Evolutionary conservation across 768 basidiomycete genomes (phyloP).

Genomic region (Clavaria fumosa): DNA sequence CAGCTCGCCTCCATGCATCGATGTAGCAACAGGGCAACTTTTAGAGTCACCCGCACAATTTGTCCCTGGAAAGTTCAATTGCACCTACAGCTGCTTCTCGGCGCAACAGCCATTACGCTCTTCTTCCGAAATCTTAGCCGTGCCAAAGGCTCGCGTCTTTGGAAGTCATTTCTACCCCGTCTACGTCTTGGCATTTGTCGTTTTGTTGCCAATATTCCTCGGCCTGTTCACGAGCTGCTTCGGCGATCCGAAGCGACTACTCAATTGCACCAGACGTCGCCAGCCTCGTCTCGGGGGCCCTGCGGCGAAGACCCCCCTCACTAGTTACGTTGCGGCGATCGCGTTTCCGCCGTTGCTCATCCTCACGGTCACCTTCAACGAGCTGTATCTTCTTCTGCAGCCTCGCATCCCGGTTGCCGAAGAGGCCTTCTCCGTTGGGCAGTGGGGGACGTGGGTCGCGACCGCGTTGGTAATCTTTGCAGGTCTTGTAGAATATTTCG

Average conservation of each 20-base stretch:
- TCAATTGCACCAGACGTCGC: too few species aligned
- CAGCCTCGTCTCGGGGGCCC: background rate
- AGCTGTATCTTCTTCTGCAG: background rate
- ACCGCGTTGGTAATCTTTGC: constrained; percentile 1
- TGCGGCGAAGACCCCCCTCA: background rate
- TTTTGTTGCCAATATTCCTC: background rate
- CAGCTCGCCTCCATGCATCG: background rate
- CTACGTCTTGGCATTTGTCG: background rate
- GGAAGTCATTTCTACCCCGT: background rate
- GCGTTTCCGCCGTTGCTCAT: background rate
- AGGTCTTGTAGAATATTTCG: background rate
- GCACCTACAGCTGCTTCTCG: background rate
- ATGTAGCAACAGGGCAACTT: background rate
- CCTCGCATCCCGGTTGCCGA: background rate
- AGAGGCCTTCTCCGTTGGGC: background rate
- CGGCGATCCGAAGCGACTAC: background rate
- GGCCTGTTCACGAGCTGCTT: background rate
- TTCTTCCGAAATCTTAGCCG: background rate
- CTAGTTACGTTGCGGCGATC: background rate
- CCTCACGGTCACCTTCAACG: background rate
- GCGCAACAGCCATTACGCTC: background rate
- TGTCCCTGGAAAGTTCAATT: background rate
- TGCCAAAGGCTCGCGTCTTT: background rate
- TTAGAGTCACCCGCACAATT: background rate
- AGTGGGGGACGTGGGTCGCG: constrained; percentile 1